These are phyloP conservation scores for Agrocybe praecox DNA, from an alignment of 768 basidiomycete species.

Conservation along the genomic window DNA sequence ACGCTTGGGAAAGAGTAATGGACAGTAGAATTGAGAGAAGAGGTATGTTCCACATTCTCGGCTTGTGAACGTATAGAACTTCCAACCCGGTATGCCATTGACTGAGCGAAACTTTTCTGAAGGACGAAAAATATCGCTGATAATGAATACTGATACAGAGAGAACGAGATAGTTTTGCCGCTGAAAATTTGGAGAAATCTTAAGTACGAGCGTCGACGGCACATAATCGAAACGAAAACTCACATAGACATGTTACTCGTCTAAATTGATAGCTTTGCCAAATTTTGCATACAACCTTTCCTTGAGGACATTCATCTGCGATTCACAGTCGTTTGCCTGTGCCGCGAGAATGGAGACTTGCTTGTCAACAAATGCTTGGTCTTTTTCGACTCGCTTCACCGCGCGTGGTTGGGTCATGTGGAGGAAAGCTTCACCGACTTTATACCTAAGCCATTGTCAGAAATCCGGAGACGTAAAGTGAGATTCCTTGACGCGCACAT, in stretches of 20 bases:
- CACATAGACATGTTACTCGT: slow-evolving; percentile 49
- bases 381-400: slow-evolving; percentile 68
- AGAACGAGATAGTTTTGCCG: too few relatives aligned
- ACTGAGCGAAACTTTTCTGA: too few relatives aligned
- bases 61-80: too few relatives aligned
- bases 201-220: too few relatives aligned
- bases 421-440: slow-evolving; percentile 87
- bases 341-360: slow-evolving; percentile 53
- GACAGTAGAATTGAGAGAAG: too few relatives aligned
- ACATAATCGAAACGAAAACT: too few relatives aligned
- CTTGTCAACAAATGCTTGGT: slow-evolving; percentile 59
- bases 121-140: too few relatives aligned
- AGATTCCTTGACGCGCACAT: slow-evolving; percentile 48
- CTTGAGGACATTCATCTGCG: slow-evolving; percentile 81
- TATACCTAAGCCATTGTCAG: slow-evolving; percentile 60
- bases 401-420: slow-evolving; percentile 75
- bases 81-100: too few relatives aligned
- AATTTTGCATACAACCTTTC: slow-evolving; percentile 87
- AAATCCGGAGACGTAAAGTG: background rate
- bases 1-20: too few relatives aligned
- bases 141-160: too few relatives aligned
- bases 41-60: too few relatives aligned
- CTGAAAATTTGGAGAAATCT: too few relatives aligned
- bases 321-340: slow-evolving; percentile 67
- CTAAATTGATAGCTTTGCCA: slow-evolving; percentile 90